Conservation (phyloP, 2,329 filamentous ascomycete species). For the Passalora sequoiae region DNA sequence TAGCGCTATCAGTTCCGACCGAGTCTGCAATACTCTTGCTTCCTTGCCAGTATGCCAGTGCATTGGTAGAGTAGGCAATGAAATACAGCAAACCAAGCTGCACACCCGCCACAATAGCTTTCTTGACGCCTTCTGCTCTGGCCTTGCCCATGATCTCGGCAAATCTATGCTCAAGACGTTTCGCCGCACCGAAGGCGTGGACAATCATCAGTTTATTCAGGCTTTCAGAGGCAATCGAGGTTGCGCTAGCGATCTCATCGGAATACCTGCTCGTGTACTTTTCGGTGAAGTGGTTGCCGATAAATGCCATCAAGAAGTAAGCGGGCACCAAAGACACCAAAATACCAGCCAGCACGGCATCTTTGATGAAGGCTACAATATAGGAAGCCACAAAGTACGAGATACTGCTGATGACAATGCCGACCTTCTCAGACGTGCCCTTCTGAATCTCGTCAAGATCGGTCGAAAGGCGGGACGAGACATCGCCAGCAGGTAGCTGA, state of each 20-base stretch:
- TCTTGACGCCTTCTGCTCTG: conserved; percentile 52
- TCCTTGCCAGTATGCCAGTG: conserved; percentile 64
- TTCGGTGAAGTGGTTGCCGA: conserved; percentile 52
- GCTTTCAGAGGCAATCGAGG: conserved; percentile 59
- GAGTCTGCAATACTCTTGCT: conserved; percentile 50
- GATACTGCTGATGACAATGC: conserved; percentile 56
- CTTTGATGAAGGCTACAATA: conserved; percentile 61
- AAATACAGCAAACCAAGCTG: conserved; percentile 62
- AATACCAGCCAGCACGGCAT: conserved; percentile 59
- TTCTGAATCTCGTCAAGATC: conserved; percentile 64
- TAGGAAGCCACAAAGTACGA: conserved; percentile 65
- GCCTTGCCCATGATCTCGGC: conserved; percentile 48
- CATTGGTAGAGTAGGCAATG: conserved; percentile 62
- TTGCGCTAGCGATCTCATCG: conserved; percentile 53
- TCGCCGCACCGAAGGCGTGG: conserved; percentile 51
- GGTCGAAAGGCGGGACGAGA: conserved; percentile 58
- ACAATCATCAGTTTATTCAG: conserved; percentile 49
- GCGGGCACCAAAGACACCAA: conserved; percentile 59
- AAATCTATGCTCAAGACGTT: conserved; percentile 57
- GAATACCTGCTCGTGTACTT: conserved; percentile 49
- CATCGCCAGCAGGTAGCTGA: conserved; percentile 56
- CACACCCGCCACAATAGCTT: conserved; percentile 52
- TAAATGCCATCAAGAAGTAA: conserved; percentile 55
- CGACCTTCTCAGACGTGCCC: conserved; percentile 67
- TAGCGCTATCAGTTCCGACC: conserved; percentile 19